phyloP scores from a whole-genome alignment of 139 green algal species.

The Closterium sp. region DNA sequence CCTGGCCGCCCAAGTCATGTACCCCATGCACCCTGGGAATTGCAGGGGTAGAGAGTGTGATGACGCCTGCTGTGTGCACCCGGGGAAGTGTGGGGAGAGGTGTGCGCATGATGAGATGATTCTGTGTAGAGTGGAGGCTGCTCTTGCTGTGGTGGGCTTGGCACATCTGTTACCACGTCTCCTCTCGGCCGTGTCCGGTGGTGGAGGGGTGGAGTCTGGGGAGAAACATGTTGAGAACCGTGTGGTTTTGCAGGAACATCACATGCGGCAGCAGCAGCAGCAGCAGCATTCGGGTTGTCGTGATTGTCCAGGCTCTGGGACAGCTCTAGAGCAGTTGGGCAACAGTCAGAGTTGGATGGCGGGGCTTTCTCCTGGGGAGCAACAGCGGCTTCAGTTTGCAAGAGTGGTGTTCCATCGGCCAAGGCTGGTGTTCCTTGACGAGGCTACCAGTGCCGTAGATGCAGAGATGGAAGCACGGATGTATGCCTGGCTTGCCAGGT shows the following conservation, averaged over 20 bases:
- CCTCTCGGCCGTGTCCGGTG: neutral
- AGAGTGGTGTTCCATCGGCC: slow-evolving; percentile 68
- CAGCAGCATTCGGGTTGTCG: neutral
- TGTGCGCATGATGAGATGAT: no score
- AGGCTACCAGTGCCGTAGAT: neutral
- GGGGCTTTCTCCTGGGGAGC: slow-evolving; percentile 61
- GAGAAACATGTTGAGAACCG: neutral
- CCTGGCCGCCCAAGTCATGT: slow-evolving; percentile 60
- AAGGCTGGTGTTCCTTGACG: neutral
- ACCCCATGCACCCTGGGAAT: slow-evolving; percentile 5
- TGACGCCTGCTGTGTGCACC: no score
- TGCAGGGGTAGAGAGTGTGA: no score
- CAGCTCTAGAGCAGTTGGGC: neutral
- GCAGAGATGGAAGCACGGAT: neutral
- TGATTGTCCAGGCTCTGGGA: neutral
- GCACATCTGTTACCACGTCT: neutral
- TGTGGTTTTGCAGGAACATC: no score
- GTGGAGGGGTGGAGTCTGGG: neutral
- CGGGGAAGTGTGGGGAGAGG: no score
- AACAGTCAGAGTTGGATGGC: neutral
- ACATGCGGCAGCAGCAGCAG: neutral
- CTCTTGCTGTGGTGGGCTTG: neutral
- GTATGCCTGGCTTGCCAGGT: neutral
- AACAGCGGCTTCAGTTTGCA: slow-evolving; percentile 79
- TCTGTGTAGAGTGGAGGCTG: neutral